Evolutionary conservation across 2,329 filamentous ascomycete species (phyloP).

Genomic region (Aspergillus tanneri): DNA sequence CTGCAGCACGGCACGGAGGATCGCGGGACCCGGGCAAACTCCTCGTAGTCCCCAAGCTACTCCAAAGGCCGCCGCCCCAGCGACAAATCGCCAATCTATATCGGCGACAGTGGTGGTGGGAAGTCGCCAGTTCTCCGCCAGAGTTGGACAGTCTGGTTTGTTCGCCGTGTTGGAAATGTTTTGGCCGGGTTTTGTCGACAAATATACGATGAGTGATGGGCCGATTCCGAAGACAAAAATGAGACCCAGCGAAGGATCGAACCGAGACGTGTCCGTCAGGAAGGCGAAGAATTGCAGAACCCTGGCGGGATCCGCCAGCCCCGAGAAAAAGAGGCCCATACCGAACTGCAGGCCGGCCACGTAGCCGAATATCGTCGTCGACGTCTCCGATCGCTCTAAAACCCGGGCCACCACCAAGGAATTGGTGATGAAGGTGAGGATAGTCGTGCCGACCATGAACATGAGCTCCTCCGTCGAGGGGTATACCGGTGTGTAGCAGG

Average conservation of each 20-base stretch:
- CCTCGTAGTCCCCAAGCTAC: constrained; percentile 53
- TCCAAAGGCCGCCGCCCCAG: constrained; percentile 51
- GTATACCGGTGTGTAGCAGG: constrained; percentile 50
- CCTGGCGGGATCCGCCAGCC: constrained; percentile 53
- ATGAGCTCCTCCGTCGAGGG: constrained; percentile 38
- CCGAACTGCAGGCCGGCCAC: constrained; percentile 53
- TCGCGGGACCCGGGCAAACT: constrained; percentile 53
- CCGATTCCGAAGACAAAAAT: constrained; percentile 52
- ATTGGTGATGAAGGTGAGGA: constrained; percentile 34
- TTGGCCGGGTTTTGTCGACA: constrained; percentile 32
- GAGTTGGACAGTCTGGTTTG: constrained; percentile 36
- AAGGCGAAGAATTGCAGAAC: constrained; percentile 52
- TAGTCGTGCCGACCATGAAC: constrained; percentile 35
- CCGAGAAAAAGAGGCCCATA: constrained; percentile 51
- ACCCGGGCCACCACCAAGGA: constrained; percentile 33
- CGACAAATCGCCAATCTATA: constrained; percentile 50
- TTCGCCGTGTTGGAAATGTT: constrained; percentile 22
- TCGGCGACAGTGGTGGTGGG: constrained; percentile 48
- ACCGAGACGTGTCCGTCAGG: constrained; percentile 43
- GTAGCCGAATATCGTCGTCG: constrained; percentile 42
- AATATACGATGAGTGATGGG: constrained; percentile 44
- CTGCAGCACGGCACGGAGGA: constrained; percentile 48
- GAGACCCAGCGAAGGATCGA: constrained; percentile 53
- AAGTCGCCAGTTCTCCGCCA: constrained; percentile 45
- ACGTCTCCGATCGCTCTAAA: constrained; percentile 30